Conservation (phyloP, 2,329 filamentous ascomycete genomes). For the Aspergillus glaucus region DNA sequence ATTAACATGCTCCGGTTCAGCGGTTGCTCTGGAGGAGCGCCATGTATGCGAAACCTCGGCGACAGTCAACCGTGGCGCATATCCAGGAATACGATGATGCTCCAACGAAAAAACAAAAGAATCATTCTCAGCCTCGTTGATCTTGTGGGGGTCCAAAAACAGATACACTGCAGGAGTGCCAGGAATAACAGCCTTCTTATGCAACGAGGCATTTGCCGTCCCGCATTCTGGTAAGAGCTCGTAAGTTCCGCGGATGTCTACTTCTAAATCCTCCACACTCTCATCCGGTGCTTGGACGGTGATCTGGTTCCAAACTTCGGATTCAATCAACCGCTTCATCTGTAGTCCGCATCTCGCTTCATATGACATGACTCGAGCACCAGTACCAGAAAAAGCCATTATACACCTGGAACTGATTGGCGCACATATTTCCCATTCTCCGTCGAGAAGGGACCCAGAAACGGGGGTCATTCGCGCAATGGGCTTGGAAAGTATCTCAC, state of each 20-base stretch:
- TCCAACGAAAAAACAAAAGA: slow-evolving; percentile 52
- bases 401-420: slow-evolving; percentile 31
- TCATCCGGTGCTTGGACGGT: slow-evolving; percentile 30
- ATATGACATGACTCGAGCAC: slow-evolving; percentile 30
- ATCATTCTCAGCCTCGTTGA: slow-evolving; percentile 44
- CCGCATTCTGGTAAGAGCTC: slow-evolving; percentile 50
- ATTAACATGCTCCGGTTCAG: slow-evolving; percentile 13
- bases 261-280: slow-evolving; percentile 22
- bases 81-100: slow-evolving; percentile 41
- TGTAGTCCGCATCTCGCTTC: slow-evolving; percentile 37
- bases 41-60: slow-evolving; percentile 44
- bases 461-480: slow-evolving; percentile 43
- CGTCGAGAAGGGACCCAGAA: slow-evolving; percentile 26
- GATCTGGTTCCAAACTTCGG: slow-evolving; percentile 42
- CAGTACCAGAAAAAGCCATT: slow-evolving; percentile 32
- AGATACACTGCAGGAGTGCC: slow-evolving; percentile 42
- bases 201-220: slow-evolving; percentile 50
- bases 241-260: slow-evolving; percentile 47
- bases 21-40: slow-evolving; percentile 29
- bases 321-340: slow-evolving; percentile 29
- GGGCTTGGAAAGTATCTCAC: slow-evolving; percentile 41
- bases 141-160: slow-evolving; percentile 52
- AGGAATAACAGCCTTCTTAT: slow-evolving; percentile 34
- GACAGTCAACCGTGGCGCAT: slow-evolving; percentile 41
- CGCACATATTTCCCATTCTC: slow-evolving; percentile 41